Evolutionary conservation across 495 filamentous ascomycete genomes (phyloP).

Genomic region (Aspergillus wentii): DNA sequence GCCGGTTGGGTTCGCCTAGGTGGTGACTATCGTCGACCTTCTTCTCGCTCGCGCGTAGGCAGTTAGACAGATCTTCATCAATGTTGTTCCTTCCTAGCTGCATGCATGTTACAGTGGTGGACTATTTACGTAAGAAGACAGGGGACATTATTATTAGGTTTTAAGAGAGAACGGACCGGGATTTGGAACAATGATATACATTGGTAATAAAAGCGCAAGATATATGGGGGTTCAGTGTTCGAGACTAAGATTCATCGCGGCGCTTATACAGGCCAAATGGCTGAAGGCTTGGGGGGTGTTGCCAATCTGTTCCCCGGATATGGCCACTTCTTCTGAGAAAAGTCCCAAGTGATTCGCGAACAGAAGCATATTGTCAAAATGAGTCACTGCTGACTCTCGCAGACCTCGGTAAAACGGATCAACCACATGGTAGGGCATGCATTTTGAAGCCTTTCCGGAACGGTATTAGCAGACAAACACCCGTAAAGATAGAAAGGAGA

Average conservation of each 20-base stretch:
- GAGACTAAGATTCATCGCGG: conserved; percentile 72
- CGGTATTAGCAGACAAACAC: background rate
- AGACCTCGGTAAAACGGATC: conserved; percentile 63
- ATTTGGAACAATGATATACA: no score
- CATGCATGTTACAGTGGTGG: no score
- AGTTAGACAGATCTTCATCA: no score
- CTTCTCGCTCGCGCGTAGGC: no score
- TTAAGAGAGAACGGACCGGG: no score
- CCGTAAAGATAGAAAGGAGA: conserved; percentile 1
- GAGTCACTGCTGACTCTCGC: conserved; percentile 54
- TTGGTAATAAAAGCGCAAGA: no score
- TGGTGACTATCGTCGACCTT: no score
- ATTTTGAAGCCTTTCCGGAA: conserved; percentile 1
- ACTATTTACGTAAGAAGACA: no score
- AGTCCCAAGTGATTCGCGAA: conserved; percentile 70
- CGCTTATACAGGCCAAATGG: conserved; percentile 65
- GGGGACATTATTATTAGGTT: no score
- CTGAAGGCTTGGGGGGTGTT: conserved; percentile 74
- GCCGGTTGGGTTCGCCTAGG: no score
- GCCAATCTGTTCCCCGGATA: conserved; percentile 65
- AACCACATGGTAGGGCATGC: background rate
- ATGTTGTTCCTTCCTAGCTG: no score
- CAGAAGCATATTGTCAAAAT: conserved; percentile 69
- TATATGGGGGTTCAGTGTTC: no score
- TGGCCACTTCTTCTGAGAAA: conserved; percentile 74